Evolutionary conservation across 306 rosid genomes (phyloP).

Genomic region (Astragalus glycyphyllos): DNA sequence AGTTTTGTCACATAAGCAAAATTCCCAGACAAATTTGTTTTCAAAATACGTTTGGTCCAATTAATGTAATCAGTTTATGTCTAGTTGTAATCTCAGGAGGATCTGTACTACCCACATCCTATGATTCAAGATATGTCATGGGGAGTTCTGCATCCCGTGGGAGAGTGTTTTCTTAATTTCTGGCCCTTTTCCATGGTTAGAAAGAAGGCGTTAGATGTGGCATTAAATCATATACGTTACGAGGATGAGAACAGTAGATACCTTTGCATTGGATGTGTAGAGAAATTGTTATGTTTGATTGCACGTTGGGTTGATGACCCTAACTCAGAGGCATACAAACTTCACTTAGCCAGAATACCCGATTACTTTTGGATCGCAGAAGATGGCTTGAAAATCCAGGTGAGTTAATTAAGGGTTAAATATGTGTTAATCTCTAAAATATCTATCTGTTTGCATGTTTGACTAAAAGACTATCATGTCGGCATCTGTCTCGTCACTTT

Average conservation of each 20-base stretch:
- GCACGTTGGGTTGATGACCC: slow-evolving; percentile 78
- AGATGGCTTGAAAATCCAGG: slow-evolving; percentile 83
- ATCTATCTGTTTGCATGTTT: too few species aligned
- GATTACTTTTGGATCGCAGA: slow-evolving; percentile 81
- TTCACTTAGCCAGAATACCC: slow-evolving; percentile 72
- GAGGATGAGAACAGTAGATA: slow-evolving; percentile 70
- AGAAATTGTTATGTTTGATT: slow-evolving; percentile 64
- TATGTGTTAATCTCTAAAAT: too few species aligned
- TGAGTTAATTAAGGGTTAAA: slow-evolving; percentile 8
- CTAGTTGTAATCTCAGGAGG: slow-evolving; percentile 53
- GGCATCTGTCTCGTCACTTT: too few species aligned
- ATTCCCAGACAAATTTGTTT: too few species aligned
- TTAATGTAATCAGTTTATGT: too few species aligned
- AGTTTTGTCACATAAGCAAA: too few species aligned
- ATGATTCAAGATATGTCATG: slow-evolving; percentile 68
- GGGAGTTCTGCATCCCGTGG: slow-evolving; percentile 64
- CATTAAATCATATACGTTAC: slow-evolving; percentile 64
- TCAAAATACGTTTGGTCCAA: too few species aligned
- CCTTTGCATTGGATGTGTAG: slow-evolving; percentile 74
- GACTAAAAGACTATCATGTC: too few species aligned
- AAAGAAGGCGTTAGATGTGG: slow-evolving; percentile 54
- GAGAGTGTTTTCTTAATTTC: slow-evolving; percentile 53
- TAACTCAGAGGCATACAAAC: slow-evolving; percentile 66
- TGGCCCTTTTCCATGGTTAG: slow-evolving; percentile 71
- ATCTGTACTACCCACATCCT: slow-evolving; percentile 74